These are phyloP conservation scores for Aphanomyces invadans DNA, from an alignment of 352 stramenopile species.

Conservation along the genomic window DNA sequence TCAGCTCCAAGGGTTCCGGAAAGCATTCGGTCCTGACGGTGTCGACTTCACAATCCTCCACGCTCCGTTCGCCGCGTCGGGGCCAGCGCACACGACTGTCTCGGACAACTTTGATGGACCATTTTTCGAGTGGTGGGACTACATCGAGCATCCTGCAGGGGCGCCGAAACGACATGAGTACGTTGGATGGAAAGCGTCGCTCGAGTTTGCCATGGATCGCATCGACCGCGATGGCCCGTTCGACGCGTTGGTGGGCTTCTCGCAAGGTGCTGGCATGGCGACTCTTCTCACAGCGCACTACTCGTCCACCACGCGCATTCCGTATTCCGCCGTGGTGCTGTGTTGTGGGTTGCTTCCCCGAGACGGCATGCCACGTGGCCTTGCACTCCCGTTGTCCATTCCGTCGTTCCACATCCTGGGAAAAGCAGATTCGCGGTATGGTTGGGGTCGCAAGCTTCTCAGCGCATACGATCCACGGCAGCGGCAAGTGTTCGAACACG, in stretches of 20 bases:
- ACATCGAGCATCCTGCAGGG: slow-evolving; percentile 38
- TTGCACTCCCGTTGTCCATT: not conserved
- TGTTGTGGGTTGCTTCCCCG: slow-evolving; percentile 1
- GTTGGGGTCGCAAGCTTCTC: slow-evolving; percentile 33
- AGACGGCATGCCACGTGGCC: not conserved
- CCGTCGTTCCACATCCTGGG: slow-evolving; percentile 53
- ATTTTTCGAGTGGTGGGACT: slow-evolving; percentile 79
- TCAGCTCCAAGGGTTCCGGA: slow-evolving; percentile 49
- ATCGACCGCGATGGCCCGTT: slow-evolving; percentile 43
- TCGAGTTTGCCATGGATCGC: slow-evolving; percentile 45
- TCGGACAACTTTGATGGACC: slow-evolving; percentile 47
- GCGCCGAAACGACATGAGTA: slow-evolving; percentile 32
- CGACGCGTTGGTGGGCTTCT: slow-evolving; percentile 69
- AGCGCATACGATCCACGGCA: slow-evolving; percentile 26
- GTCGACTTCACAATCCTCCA: slow-evolving; percentile 63
- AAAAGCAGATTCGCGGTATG: slow-evolving; percentile 43
- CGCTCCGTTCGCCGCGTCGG: slow-evolving; percentile 48
- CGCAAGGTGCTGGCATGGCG: slow-evolving; percentile 48
- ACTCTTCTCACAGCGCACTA: slow-evolving; percentile 62
- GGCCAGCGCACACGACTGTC: slow-evolving; percentile 49
- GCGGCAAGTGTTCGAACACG: slow-evolving; percentile 27
- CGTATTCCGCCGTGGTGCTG: slow-evolving; percentile 12
- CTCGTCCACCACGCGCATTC: not conserved
- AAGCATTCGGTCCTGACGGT: slow-evolving; percentile 36
- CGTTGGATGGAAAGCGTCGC: slow-evolving; percentile 53